phyloP scores from a whole-genome alignment of 75 land plant genomes.

The Gnetum montanum region DNA sequence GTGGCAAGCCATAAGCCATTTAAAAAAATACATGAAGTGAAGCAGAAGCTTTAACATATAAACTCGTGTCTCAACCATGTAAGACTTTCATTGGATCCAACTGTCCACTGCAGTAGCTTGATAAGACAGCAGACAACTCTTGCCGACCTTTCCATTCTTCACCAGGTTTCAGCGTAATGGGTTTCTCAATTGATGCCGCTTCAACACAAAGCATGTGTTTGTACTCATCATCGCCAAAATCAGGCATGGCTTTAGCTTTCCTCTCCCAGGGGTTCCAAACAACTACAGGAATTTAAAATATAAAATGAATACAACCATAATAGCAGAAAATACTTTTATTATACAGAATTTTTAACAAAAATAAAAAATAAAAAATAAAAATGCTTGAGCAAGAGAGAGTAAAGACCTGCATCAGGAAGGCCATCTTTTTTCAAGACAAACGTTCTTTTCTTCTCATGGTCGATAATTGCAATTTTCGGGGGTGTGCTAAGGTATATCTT shows the following conservation, averaged over 20 bases:
- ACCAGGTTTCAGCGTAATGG: slow-evolving; percentile 37
- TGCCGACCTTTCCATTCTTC: slow-evolving; percentile 48
- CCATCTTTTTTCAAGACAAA: slow-evolving; percentile 66
- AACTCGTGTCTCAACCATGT: slow-evolving; percentile 13
- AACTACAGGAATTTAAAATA: too few species aligned
- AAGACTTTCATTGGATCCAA: slow-evolving; percentile 56
- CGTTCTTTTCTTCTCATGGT: slow-evolving; percentile 70
- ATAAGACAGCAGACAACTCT: slow-evolving; percentile 30
- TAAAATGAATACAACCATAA: background rate
- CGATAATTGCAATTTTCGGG: slow-evolving; percentile 51
- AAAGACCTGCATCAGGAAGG: slow-evolving; percentile 61
- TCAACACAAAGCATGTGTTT: slow-evolving; percentile 37
- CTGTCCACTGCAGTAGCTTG: slow-evolving; percentile 46
- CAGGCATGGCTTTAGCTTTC: slow-evolving; percentile 32
- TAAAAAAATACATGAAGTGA: too few species aligned
- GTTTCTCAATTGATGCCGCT: slow-evolving; percentile 33
- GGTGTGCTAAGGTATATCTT: slow-evolving; percentile 55
- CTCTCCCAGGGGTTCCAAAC: slow-evolving; percentile 57
- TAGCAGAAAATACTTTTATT: background rate
- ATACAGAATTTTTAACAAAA: background rate
- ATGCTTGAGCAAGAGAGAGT: background rate
- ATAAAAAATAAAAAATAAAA: background rate
- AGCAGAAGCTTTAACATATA: too few species aligned
- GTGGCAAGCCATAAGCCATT: too few species aligned
- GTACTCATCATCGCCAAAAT: slow-evolving; percentile 44